Conservation (phyloP, 352 stramenopile genomes). For the Globisporangium polare region DNA sequence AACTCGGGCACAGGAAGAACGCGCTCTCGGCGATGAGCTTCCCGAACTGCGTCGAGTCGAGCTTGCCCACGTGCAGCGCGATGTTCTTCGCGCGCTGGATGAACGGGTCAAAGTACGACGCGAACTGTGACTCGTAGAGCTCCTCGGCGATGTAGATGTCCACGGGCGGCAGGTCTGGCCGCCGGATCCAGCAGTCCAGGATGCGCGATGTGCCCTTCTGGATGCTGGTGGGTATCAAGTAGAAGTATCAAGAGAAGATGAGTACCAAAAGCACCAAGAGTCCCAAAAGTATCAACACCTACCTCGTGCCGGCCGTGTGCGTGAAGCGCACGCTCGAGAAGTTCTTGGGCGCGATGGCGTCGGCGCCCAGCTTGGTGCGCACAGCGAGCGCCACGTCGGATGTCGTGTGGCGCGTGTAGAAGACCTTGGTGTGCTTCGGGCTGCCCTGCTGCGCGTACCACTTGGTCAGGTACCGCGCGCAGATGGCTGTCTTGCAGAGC, state of each 20-base stretch:
- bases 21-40: conserved; percentile 32
- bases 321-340: conserved; percentile 34
- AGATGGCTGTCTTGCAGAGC: conserved; percentile 54
- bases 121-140: conserved; percentile 26
- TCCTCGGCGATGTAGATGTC: conserved; percentile 35
- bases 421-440: conserved; percentile 25
- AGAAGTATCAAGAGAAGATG: too few relatives aligned
- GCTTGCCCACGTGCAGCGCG: conserved; percentile 25
- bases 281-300: too few relatives aligned
- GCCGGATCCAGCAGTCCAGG: conserved; percentile 36
- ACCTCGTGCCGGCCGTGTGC: conserved; percentile 35
- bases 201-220: conserved; percentile 40
- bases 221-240: conserved; percentile 16
- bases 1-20: conserved; percentile 51
- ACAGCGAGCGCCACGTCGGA: conserved; percentile 33
- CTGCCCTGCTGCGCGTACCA: conserved; percentile 46
- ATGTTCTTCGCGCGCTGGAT: conserved; percentile 28
- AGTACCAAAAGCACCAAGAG: too few relatives aligned
- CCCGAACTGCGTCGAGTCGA: conserved; percentile 34
- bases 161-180: conserved; percentile 28
- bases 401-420: conserved; percentile 57
- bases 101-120: conserved; percentile 17
- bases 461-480: conserved; percentile 30
- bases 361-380: conserved; percentile 16
- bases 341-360: conserved; percentile 26